phyloP scores from a whole-genome alignment of 2,329 filamentous ascomycete species.

The Fusarium tanahbumbuense region DNA sequence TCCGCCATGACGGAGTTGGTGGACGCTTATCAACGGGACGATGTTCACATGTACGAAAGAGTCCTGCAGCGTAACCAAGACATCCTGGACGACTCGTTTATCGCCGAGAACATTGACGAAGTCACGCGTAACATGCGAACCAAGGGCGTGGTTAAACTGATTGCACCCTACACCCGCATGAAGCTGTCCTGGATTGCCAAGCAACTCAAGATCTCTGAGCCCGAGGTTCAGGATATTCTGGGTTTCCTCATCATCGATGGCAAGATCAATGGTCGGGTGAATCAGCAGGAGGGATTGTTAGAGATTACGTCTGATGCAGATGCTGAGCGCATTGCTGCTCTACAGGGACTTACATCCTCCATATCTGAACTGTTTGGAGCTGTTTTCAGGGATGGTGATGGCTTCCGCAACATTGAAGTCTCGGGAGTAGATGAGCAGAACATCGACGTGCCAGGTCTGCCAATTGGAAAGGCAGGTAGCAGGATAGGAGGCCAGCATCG shows the following conservation, averaged over 20 bases:
- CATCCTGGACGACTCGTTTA: constrained; percentile 91
- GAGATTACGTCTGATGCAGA: constrained; percentile 82
- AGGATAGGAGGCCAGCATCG: constrained; percentile 18
- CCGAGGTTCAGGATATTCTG: constrained; percentile 95
- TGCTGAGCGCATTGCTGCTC: constrained; percentile 76
- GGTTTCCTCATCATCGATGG: constrained; percentile 92
- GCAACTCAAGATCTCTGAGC: constrained; percentile 84
- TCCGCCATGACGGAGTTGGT: constrained; percentile 97
- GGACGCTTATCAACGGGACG: constrained; percentile 94
- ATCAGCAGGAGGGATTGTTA: constrained; percentile 87
- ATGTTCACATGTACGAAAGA: constrained; percentile 90
- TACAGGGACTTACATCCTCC: constrained; percentile 78
- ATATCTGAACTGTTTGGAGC: constrained; percentile 76
- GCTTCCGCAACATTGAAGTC: constrained; percentile 60
- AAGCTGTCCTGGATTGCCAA: constrained; percentile 87
- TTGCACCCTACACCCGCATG: constrained; percentile 95
- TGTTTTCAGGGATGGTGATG: constrained; percentile 82
- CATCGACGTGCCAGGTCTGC: constrained; percentile 45
- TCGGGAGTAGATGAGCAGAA: constrained; percentile 45
- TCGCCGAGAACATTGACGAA: constrained; percentile 98
- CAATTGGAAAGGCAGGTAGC: constrained; percentile 28
- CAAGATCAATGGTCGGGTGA: constrained; percentile 87
- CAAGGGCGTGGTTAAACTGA: constrained; percentile 91
- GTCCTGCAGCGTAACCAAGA: constrained; percentile 90
- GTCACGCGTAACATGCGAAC: constrained; percentile 98